Percentiles rank a stretch among this genome's conserved stretches.
These are phyloP conservation scores for Chytridium lagenaria DNA, from an alignment of 371 early-diverging fungal genomes.

Conservation along the genomic window DNA sequence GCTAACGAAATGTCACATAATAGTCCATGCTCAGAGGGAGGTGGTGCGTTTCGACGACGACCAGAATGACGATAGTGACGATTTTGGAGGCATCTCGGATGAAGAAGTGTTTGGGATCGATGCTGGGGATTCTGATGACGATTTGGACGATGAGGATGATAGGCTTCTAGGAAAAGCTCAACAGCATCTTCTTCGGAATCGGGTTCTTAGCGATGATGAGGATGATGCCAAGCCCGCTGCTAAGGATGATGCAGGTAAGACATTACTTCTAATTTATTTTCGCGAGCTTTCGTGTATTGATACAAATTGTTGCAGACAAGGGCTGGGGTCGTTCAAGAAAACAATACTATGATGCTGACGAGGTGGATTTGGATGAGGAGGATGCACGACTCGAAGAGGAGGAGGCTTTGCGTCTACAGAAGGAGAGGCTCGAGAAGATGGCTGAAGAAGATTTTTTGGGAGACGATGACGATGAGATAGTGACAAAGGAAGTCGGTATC, in stretches of 20 bases:
- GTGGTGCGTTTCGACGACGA: conserved; percentile 29
- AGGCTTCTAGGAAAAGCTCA: conserved; percentile 22
- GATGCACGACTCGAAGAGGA: conserved; percentile 84
- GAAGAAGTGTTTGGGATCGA: conserved; percentile 20
- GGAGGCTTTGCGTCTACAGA: conserved; percentile 88
- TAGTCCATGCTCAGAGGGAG: conserved; percentile 52
- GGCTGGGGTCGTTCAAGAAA: conserved; percentile 48
- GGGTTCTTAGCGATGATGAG: conserved; percentile 38
- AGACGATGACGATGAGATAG: conserved; percentile 48
- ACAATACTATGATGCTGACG: conserved; percentile 54
- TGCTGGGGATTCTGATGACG: conserved; percentile 31
- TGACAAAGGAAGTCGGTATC: conserved; percentile 40
- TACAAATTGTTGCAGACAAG: no score
- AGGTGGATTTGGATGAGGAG: conserved; percentile 50
- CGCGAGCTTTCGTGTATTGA: conserved; percentile 11
- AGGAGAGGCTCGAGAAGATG: conserved; percentile 75
- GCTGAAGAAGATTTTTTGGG: conserved; percentile 93
- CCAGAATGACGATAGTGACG: conserved; percentile 14
- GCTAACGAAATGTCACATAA: no score
- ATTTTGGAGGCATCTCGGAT: neutral
- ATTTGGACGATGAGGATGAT: conserved; percentile 46
- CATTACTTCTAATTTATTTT: conserved; percentile 16
- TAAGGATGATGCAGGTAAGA: conserved; percentile 35
- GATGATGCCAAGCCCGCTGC: conserved; percentile 35
- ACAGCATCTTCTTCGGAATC: neutral